Conservation (phyloP, 768 basidiomycete genomes). For the Kwoniella newhampshirensis region DNA sequence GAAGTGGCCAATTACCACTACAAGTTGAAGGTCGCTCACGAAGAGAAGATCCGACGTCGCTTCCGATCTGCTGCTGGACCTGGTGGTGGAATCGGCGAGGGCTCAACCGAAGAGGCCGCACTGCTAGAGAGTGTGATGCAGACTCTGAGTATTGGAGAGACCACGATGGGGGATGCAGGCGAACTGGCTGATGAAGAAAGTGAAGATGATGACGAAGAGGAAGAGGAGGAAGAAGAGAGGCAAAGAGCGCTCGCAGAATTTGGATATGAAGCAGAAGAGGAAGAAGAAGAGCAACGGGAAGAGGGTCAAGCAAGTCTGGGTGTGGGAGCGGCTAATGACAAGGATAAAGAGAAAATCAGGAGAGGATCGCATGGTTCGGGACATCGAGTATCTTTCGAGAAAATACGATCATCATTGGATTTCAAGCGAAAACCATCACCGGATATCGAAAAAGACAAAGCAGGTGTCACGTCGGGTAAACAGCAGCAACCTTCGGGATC, state of each 20-base stretch:
- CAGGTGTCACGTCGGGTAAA: neutral
- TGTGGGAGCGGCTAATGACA: neutral
- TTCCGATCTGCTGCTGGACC: slow-evolving; percentile 62
- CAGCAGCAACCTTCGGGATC: too few relatives aligned
- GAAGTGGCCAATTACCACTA: slow-evolving; percentile 88
- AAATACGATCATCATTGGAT: slow-evolving; percentile 29
- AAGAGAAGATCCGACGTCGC: slow-evolving; percentile 82
- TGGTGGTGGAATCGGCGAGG: slow-evolving; percentile 41
- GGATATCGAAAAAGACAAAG: neutral
- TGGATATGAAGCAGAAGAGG: neutral
- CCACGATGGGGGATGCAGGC: slow-evolving; percentile 68
- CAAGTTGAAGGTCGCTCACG: slow-evolving; percentile 86
- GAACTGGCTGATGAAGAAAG: slow-evolving; percentile 66
- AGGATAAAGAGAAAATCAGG: slow-evolving; percentile 3
- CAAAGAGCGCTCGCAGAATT: slow-evolving; percentile 8
- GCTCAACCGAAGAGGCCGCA: slow-evolving; percentile 77
- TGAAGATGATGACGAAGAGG: slow-evolving; percentile 61
- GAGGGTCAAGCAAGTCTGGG: slow-evolving; percentile 5
- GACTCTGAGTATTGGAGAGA: slow-evolving; percentile 77
- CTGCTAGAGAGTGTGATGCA: slow-evolving; percentile 77
- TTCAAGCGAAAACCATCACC: slow-evolving; percentile 20
- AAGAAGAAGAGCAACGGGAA: neutral
- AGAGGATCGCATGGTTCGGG: slow-evolving; percentile 15
- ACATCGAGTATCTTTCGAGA: slow-evolving; percentile 23
- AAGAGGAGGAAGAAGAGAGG: slow-evolving; percentile 45